These are phyloP conservation scores for Corchorus olitorius DNA, from an alignment of 345 rosid species.

Conservation along the genomic window DNA sequence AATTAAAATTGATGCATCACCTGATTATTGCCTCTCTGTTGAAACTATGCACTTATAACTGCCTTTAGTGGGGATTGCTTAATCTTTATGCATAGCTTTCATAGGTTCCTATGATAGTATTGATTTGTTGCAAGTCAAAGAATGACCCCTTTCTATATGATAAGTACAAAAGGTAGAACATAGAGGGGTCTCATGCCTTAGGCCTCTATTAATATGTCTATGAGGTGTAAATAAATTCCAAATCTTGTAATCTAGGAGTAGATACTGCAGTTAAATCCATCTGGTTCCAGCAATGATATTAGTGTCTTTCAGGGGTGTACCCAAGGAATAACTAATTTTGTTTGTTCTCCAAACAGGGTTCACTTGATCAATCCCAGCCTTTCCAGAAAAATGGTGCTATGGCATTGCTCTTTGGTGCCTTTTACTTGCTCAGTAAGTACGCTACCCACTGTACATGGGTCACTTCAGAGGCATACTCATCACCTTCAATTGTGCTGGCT, in stretches of 20 bases:
- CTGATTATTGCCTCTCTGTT: no score
- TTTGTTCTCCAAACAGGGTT: constrained; percentile 51
- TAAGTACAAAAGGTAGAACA: neutral
- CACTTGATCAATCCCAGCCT: constrained; percentile 95
- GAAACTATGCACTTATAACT: no score
- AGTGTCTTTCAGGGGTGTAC: neutral
- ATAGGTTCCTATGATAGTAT: neutral
- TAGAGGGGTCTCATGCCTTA: neutral
- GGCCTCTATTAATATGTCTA: neutral
- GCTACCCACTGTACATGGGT: constrained; percentile 98
- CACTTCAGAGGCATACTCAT: constrained; percentile 98
- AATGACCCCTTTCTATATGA: neutral
- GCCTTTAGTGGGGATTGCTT: neutral
- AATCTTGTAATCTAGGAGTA: neutral
- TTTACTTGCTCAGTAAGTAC: constrained; percentile 87
- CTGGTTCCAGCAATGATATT: neutral
- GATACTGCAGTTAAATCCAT: no score
- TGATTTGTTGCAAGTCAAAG: neutral
- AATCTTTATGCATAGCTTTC: neutral
- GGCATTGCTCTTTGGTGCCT: constrained; percentile 84
- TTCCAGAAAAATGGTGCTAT: constrained; percentile 84
- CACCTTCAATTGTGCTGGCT: constrained; percentile 97
- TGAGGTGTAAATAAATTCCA: neutral
- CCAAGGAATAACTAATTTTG: constrained; percentile 5
- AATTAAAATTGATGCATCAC: no score